Evolutionary conservation across 163 green algal genomes (phyloP).

Genomic region (Scenedesmus sp.): DNA sequence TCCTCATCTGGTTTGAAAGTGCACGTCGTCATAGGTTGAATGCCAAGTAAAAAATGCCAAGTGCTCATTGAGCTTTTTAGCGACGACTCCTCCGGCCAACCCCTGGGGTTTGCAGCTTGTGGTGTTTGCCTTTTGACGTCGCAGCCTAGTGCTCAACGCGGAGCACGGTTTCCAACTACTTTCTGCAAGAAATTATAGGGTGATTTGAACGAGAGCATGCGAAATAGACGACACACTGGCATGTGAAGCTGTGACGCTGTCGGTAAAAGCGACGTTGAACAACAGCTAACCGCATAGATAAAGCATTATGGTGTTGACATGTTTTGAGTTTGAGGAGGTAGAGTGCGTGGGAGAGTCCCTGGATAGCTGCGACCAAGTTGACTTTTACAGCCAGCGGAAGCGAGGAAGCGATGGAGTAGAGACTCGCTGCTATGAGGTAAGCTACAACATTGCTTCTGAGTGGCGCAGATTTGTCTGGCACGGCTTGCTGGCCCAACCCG

Average conservation of each 20-base stretch:
- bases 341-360: background rate
- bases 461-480: background rate
- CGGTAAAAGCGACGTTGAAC: background rate
- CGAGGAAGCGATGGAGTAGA: background rate
- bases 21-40: no score
- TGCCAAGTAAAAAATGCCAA: no score
- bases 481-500: background rate
- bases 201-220: no score
- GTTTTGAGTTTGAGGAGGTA: background rate
- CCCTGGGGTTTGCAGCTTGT: no score
- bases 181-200: background rate
- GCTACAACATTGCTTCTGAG: background rate
- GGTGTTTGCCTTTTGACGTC: no score
- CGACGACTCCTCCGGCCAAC: no score
- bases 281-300: background rate
- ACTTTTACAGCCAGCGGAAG: background rate
- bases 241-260: background rate
- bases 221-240: background rate
- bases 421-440: constrained; percentile 2
- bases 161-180: background rate
- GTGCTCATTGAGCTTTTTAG: no score
- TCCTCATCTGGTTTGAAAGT: no score
- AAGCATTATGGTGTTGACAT: background rate
- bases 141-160: no score
- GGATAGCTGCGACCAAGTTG: background rate